Percentiles rank a stretch among this genome's conserved stretches.
Conservation (phyloP, 2,329 filamentous ascomycete species). For the Fusarium chlamydosporum region DNA sequence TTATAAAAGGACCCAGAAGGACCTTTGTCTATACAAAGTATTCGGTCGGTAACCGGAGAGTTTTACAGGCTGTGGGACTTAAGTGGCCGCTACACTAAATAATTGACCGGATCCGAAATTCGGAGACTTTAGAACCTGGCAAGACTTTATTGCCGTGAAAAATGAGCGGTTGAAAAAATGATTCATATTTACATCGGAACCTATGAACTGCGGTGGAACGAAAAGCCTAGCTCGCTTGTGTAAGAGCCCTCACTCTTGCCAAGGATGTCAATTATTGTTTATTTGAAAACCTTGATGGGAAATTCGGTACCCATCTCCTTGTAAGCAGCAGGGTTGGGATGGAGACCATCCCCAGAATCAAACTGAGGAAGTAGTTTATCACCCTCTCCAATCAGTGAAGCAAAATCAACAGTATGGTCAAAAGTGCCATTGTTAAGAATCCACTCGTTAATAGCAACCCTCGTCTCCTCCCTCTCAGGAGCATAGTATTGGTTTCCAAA, state of each 20-base stretch:
- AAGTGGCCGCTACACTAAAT: not conserved
- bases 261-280: rapidly evolving
- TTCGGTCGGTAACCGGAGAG: not conserved
- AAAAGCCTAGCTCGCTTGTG: not conserved
- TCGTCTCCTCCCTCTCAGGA: constrained; percentile 17
- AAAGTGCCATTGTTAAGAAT: constrained; percentile 26
- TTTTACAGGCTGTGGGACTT: not conserved
- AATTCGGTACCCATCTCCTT: constrained; percentile 27
- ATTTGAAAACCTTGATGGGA: constrained; percentile 13
- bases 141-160: too few relatives aligned
- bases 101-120: not conserved
- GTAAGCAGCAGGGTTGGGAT: constrained; percentile 36
- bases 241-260: too few relatives aligned
- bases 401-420: constrained; percentile 37
- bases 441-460: constrained; percentile 31
- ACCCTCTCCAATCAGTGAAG: constrained; percentile 27
- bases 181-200: not conserved
- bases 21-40: not conserved
- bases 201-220: not conserved
- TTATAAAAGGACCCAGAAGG: not conserved
- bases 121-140: not conserved
- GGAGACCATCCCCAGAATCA: constrained; percentile 33
- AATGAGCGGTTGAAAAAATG: rapidly evolving
- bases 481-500: constrained; percentile 31
- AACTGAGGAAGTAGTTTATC: constrained; percentile 29